Base-by-base conservation (phyloP, 345 rosid genomes). In the Eucalyptus shirleyi region DNA sequence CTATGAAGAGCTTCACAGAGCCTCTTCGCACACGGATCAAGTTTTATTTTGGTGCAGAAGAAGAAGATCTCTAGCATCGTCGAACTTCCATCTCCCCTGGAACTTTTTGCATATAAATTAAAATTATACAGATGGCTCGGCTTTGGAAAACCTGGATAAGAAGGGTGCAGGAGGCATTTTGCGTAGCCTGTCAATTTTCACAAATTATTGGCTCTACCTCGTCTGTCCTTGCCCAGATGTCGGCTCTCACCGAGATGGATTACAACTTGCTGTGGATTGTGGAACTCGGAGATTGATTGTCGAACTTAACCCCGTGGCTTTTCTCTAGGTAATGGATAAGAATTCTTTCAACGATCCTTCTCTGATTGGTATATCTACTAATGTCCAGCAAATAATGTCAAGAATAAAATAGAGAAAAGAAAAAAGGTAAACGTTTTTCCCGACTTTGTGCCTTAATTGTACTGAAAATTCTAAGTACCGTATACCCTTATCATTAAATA, bases 331-430 rank as follows among this genome's bases (percentile, higher is more conserved):
- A 15, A 65, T 30, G 34, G 19, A 65, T 65, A 65, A 65, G 34
- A 30, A 65, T 65, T 65, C 37, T 30, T 7, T 65, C 77, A 15
- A 15, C 2, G 34, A 65, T n/a, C 77, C 9, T 65, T 15, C 77
- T n/a, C 77, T 65, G 34, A 65, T n/a, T 32, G 37, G 40, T 32
- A 67, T 60, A 60, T 28, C 7, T 12, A 28, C 17, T 60, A 12
- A 28, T 60, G 67, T 60, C 32, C 32, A 60, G 69, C 69, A 6
- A 60, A 60, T 12, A 60, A 60, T 28, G 69, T 28, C 67, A 60
- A 60, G 16, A 60, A 60, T 0, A 0, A 0, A 12, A 60, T 60
- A 28, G 32, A 28, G n/a, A 1, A 12, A 12, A 60, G 1, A 21
- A 28, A 60, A 28, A 19, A 18, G 56, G 67, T 60, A 30, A 5